Conservation (phyloP, 768 basidiomycete species). For the Auricularia heimuer region DNA sequence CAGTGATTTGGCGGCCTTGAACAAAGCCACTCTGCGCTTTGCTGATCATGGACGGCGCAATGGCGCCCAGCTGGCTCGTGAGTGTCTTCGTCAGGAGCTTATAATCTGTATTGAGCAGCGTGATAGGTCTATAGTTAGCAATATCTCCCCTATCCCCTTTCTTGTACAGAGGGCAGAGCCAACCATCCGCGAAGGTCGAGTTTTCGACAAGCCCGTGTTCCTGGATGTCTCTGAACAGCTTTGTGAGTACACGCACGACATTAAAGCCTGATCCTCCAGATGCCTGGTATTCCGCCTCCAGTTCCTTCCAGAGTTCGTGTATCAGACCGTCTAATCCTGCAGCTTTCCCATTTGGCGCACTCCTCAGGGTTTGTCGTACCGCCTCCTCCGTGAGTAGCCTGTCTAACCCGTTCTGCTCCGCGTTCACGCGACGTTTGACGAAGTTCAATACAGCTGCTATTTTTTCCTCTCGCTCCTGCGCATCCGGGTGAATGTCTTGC, state of each 20-base stretch:
- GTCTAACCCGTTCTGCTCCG: neutral
- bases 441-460: neutral
- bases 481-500: neutral
- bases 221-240: conserved; percentile 38
- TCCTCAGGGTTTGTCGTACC: neutral
- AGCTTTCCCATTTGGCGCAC: neutral
- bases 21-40: conserved; percentile 32
- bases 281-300: neutral
- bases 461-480: neutral
- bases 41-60: conserved; percentile 18
- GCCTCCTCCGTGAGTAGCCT: neutral
- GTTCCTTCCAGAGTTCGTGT: neutral
- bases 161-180: conserved; percentile 32
- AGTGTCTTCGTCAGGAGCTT: conserved; percentile 22
- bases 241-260: conserved; percentile 14
- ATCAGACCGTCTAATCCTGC: neutral
- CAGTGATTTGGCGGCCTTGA: conserved; percentile 18
- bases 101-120: conserved; percentile 22
- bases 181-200: conserved; percentile 20
- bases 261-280: neutral
- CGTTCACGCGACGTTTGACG: neutral
- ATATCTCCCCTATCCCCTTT: conserved; percentile 10
- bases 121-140: neutral
- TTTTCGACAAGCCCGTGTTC: conserved; percentile 10
- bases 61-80: conserved; percentile 10